Base-by-base conservation (phyloP, 495 filamentous ascomycete genomes). In the Aspergillus conjunctus region DNA sequence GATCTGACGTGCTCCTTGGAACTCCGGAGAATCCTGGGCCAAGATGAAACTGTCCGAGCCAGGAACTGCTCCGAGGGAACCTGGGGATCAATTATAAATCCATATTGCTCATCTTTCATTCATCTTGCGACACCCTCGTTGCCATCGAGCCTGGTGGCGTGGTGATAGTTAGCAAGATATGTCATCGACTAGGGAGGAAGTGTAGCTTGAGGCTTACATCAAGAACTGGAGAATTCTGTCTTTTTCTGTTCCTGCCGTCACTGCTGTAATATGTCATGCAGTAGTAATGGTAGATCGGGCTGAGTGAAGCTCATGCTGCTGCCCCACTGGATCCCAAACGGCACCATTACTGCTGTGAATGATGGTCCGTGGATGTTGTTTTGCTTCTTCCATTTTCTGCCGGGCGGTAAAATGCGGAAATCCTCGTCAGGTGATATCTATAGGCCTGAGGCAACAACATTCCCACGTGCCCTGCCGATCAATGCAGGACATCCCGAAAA, bases 391-490 rank as follows among this genome's bases (percentile, higher is more conserved):
- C 18, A 26, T 22, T 51, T 59, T 63, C 62, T 62, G 59, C 56
- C 51, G 11, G 58, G 66, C 68, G 63, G 66, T 63, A 39, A 61
- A 17, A 17, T 45, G 30, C 15, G 26, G 18, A 7, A 7, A 15
- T 26, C 18, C 4, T 8, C 11, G 33, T 12, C 37, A 17, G 17
- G 11, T 56, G 54, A 56, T 48, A 15, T 51, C 37, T 53, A 30
- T 20, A 7, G 12, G 65, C 54, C 51, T 55, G 48, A 51, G 58
- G 53, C 45, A 53, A 22, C 15, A 39, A 33, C 17, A 31, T 17
- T 54, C 45, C 57, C 62, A 68, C 59, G 62, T 65, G 62, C 57
- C 26, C 5, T 26, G 50, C 55, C 46, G 61, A 59, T 62, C 62
- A 17, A 49, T 58, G 46, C 54, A 56, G 15, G 32, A 37, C 22